Evolutionary conservation across 768 basidiomycete species (phyloP), one percentile per base, ranked within the genome.

Genomic region (Favolaschia claudopus): DNA sequence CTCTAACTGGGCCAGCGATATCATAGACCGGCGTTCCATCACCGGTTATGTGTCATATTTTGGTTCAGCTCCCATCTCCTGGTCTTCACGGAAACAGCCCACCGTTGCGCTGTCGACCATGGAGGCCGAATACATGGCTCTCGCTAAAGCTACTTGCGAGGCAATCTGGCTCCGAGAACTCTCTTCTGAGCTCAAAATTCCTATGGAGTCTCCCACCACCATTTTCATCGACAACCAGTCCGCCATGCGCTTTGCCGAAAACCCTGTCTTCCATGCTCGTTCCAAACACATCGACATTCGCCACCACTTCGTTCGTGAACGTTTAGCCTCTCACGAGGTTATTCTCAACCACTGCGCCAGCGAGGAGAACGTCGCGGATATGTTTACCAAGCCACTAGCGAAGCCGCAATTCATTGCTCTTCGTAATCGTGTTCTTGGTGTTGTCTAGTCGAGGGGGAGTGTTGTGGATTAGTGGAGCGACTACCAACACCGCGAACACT

Each of bases 321-420:
- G 48, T 4, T 14, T 49, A 4, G 19, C 25, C 48, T 49, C 48
- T 25, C 36, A 49, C 48, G 48, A 49, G 48, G 36, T 49, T 17
- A 14, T 24, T 22, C 48, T 49, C 22, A 25, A 14, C 48, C 48
- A 49, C 48, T 49, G 48, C 34, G 48, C 48, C 12, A 49, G 34
- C 48, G 48, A 49, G 48, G 48, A 49, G 14, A 49, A 49, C 33
- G 4, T 49, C 2, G 48, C 48, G 24, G 48, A 49, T 25, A 49
- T 49, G 13, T 17, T 49, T 4, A 49, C 48, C 15, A 49, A 49
- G 34, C 22, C 48, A 4, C 17, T 49, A 4, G 22, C 48, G 5
- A 19, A 19, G 12, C 45, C 45, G 45, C 45, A 44, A 28, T 29
- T 44, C 28, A 44, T 29, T 29, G 43, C 31, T 44, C n/a, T n/a